Conservation (phyloP, 495 filamentous ascomycete genomes). For the Clavariopsis aquatica region DNA sequence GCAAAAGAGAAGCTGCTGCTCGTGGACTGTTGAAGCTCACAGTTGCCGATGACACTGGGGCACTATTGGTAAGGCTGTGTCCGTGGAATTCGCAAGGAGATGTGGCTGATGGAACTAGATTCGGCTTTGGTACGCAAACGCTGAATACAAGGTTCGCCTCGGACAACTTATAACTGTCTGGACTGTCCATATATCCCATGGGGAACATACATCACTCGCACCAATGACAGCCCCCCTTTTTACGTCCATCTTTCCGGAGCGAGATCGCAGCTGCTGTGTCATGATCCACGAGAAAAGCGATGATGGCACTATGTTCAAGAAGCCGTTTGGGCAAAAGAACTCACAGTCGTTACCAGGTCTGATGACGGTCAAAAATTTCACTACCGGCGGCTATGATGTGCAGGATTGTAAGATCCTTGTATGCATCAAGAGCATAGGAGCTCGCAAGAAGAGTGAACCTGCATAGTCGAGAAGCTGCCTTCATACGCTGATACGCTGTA, state of each 20-base stretch:
- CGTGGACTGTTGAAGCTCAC: constrained; percentile 57
- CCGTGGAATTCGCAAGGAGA: neutral
- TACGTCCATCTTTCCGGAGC: constrained; percentile 55
- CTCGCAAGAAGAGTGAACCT: constrained; percentile 47
- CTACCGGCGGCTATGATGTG: constrained; percentile 55
- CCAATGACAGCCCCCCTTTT: constrained; percentile 43
- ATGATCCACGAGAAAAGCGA: constrained; percentile 54
- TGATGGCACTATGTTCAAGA: constrained; percentile 48
- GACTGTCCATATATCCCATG: constrained; percentile 44
- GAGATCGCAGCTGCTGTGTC: constrained; percentile 54
- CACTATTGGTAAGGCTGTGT: constrained; percentile 51
- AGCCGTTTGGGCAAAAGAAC: constrained; percentile 49
- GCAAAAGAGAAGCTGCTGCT: constrained; percentile 47
- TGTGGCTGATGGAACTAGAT: constrained; percentile 29
- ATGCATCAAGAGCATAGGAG: constrained; percentile 58
- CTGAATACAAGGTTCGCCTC: constrained; percentile 39
- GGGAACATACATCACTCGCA: constrained; percentile 42
- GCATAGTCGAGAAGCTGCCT: neutral
- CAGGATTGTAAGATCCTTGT: constrained; percentile 54
- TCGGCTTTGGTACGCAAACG: constrained; percentile 45
- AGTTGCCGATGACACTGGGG: constrained; percentile 60
- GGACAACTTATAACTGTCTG: constrained; percentile 46
- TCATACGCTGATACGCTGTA: constrained; percentile 16
- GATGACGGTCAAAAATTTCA: constrained; percentile 58
- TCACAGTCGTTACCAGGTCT: constrained; percentile 48